Evolutionary conservation across 164 flowering plant species (phyloP), one percentile per base, ranked within the genome.

Genomic region (Tinospora cordifolia): DNA sequence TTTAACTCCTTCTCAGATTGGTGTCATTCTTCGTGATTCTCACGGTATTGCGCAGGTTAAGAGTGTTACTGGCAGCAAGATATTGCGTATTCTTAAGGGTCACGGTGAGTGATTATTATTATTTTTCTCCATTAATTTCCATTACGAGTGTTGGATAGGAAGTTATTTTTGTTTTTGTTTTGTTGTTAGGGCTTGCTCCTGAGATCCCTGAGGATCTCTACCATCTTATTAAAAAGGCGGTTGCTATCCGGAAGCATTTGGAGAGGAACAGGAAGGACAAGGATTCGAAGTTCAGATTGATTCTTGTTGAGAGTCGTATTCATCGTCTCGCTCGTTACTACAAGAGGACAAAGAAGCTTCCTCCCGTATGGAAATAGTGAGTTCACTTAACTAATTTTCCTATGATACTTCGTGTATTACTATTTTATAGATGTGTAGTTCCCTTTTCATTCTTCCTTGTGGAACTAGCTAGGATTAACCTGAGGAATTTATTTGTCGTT

Each of bases 301-400:
- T 81, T 59, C 69, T 81, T 15, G 81, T 81, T 14, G 83, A 81
- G 78, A 81, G 83, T 71, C 72, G 83, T 71, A 76, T 81, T 63
- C 83, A 81, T 60, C 79, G 81, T 3, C 75, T 81, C 10, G 81
- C 81, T 51, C 81, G 83, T 30, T 81, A 79, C 62, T 76, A 76
- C 80, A 81, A 80, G 81, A 73, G 77, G 75, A 75, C 79, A 13
- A 83, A 84, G 87, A 83, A 83, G 79, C 87, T 84, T 27, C 85
- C 87, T 6, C 83, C 87, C 7, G 81, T 79, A 63, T 84, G 85
- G 85, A 84, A 84, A 75, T 84, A 83, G 87, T 84, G 65, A 82
- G 85, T 77, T n/a, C 59, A 14, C 63, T 2, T 7, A 62, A 15
- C 24, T 62, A 14, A 2, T 58, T 22, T 65, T 64, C 11, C 68